phyloP scores from a whole-genome alignment of 208 protist genomes.

The Acanthamoeba quina region DNA sequence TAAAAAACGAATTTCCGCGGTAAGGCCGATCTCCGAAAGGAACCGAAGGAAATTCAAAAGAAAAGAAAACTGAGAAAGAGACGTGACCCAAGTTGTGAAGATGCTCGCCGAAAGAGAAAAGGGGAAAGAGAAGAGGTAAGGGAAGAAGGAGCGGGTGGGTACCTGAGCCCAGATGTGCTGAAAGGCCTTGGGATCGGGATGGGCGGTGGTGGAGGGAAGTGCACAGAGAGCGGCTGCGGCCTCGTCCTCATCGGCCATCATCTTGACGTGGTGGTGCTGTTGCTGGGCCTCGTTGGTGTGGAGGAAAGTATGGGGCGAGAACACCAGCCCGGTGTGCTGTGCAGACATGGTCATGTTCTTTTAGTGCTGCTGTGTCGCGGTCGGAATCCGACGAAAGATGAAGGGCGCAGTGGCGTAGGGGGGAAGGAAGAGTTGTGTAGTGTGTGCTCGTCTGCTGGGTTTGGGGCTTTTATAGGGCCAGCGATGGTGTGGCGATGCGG shows the following conservation, averaged over 20 bases:
- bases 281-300: neutral
- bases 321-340: neutral
- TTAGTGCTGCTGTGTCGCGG: neutral
- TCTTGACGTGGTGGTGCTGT: constrained; percentile 16
- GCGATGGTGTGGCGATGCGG: neutral
- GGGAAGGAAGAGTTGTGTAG: neutral
- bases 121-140: neutral
- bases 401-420: neutral
- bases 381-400: neutral
- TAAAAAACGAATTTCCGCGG: neutral
- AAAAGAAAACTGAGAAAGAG: constrained; percentile 13
- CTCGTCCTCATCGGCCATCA: neutral
- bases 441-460: too few relatives aligned
- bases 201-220: neutral
- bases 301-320: constrained; percentile 3
- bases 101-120: neutral
- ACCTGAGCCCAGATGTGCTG: constrained; percentile 26
- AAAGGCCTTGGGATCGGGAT: neutral
- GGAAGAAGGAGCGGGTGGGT: neutral
- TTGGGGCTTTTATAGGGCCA: neutral
- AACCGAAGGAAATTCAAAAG: constrained; percentile 18
- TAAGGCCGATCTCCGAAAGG: too few relatives aligned
- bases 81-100: neutral
- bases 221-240: constrained; percentile 7
- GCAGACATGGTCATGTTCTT: neutral